Percentiles rank a stretch among this genome's conserved stretches.
Evolutionary conservation across 2,329 filamentous ascomycete species (phyloP).

Genomic region (Aspergillus quadricinctus): DNA sequence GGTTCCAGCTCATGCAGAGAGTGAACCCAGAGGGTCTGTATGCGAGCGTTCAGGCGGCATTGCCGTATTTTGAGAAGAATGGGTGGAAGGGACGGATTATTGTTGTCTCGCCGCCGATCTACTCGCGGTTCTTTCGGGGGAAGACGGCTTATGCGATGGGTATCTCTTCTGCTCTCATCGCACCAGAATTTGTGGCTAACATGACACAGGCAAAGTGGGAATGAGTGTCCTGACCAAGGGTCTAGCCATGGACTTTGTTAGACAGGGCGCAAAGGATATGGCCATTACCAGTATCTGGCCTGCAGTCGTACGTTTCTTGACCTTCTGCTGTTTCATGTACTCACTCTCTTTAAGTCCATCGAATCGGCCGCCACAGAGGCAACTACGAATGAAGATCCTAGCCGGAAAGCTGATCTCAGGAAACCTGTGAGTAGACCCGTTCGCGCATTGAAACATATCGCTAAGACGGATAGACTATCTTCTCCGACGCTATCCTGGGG

Average conservation of each 20-base stretch:
- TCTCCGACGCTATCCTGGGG: constrained; percentile 72
- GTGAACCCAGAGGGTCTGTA: constrained; percentile 76
- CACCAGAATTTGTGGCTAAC: not conserved
- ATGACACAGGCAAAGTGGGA: constrained; percentile 60
- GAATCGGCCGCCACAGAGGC: constrained; percentile 68
- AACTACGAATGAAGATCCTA: constrained; percentile 41
- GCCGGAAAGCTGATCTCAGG: constrained; percentile 55
- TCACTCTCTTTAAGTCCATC: constrained; percentile 50
- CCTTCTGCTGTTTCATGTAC: not conserved
- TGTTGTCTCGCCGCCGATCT: constrained; percentile 79
- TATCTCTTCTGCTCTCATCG: constrained; percentile 9
- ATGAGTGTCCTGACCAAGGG: constrained; percentile 82
- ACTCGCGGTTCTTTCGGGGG: constrained; percentile 76
- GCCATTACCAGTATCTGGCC: constrained; percentile 81
- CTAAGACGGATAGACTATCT: constrained; percentile 47
- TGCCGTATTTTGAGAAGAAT: constrained; percentile 60
- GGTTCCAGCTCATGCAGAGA: constrained; percentile 74
- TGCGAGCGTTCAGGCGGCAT: constrained; percentile 60
- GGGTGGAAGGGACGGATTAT: constrained; percentile 61
- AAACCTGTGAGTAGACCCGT: constrained; percentile 47
- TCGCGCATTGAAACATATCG: not conserved
- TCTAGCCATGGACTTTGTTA: constrained; percentile 72
- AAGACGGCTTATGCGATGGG: constrained; percentile 78
- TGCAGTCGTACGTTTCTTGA: constrained; percentile 55
- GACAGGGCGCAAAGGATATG: constrained; percentile 64